Evolutionary conservation across 768 basidiomycete species (phyloP).

Genomic region (Lyophyllum decastes): DNA sequence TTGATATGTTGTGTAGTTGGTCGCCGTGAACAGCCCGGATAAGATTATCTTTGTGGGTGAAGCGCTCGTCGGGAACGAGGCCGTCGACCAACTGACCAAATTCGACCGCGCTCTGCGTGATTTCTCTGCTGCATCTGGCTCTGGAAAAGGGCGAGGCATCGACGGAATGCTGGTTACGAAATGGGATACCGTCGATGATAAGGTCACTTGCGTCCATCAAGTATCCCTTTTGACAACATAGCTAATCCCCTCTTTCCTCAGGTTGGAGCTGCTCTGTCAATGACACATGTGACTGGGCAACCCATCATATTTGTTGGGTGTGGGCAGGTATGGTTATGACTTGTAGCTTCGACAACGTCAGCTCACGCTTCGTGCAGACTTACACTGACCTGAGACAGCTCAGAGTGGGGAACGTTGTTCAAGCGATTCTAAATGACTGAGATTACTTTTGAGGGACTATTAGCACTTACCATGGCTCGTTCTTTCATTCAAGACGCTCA

Average conservation of each 20-base stretch:
- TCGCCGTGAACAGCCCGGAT: slow-evolving; percentile 92
- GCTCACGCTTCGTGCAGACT: slow-evolving; percentile 53
- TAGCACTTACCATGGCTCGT: not conserved
- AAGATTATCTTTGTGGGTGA: slow-evolving; percentile 99
- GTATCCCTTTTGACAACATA: not conserved
- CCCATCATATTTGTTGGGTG: slow-evolving; percentile 98
- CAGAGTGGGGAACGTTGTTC: slow-evolving; percentile 89
- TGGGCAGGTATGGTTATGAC: slow-evolving; percentile 69
- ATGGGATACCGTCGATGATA: slow-evolving; percentile 98
- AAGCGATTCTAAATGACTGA: slow-evolving; percentile 71
- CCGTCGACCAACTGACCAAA: slow-evolving; percentile 95
- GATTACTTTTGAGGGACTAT: not conserved
- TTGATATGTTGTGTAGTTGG: slow-evolving; percentile 54
- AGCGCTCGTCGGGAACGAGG: slow-evolving; percentile 97
- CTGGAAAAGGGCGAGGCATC: slow-evolving; percentile 83
- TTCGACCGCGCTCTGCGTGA: slow-evolving; percentile 94
- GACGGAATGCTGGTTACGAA: slow-evolving; percentile 99
- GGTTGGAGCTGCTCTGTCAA: slow-evolving; percentile 98
- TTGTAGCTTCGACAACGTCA: not conserved
- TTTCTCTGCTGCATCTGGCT: slow-evolving; percentile 75
- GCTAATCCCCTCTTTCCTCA: slow-evolving; percentile 28
- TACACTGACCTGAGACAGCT: slow-evolving; percentile 95
- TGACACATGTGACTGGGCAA: slow-evolving; percentile 99
- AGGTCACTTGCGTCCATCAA: slow-evolving; percentile 49
- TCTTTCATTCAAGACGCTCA: not conserved